These are phyloP conservation scores for Macrophomina phaseolina DNA, from an alignment of 2,329 filamentous ascomycete species.

Conservation along the genomic window DNA sequence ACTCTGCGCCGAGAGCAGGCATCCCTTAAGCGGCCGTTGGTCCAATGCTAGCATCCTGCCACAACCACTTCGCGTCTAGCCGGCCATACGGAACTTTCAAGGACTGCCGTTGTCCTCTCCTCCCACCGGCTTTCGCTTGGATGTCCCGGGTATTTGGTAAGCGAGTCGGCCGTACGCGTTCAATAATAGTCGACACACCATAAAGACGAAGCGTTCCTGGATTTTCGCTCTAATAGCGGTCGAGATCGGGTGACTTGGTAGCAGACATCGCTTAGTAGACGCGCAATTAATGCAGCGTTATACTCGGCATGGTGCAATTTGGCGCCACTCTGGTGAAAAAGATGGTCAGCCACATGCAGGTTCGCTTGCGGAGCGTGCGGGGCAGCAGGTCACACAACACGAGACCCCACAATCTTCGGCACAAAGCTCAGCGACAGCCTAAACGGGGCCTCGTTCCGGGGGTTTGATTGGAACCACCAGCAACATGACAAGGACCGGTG, in stretches of 20 bases:
- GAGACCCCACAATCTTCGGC: conserved; percentile 18
- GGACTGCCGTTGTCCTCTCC: not conserved
- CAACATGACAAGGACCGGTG: not conserved
- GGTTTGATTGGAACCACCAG: not conserved
- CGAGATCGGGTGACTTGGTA: not conserved
- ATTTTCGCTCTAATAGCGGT: not conserved
- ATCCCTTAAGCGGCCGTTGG: too few relatives aligned
- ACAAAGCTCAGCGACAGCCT: conserved; percentile 17
- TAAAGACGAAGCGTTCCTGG: not conserved
- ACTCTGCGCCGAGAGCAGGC: too few relatives aligned
- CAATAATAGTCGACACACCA: not conserved
- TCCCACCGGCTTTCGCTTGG: not conserved
- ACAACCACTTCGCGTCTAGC: not conserved
- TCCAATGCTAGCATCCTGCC: too few relatives aligned
- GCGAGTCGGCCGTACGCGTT: not conserved
- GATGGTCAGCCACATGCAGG: conserved; percentile 1
- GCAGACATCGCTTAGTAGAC: not conserved
- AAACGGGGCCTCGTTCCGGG: conserved; percentile 1
- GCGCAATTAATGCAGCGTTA: not conserved
- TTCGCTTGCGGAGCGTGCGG: conserved; percentile 16
- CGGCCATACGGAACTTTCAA: not conserved
- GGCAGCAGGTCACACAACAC: conserved; percentile 12
- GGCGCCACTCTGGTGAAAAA: conserved; percentile 10
- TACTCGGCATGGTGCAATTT: conserved; percentile 18
- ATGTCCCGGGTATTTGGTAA: conserved; percentile 4